Conservation (phyloP, 2,329 filamentous ascomycete genomes). For the Colletotrichum karsti region DNA sequence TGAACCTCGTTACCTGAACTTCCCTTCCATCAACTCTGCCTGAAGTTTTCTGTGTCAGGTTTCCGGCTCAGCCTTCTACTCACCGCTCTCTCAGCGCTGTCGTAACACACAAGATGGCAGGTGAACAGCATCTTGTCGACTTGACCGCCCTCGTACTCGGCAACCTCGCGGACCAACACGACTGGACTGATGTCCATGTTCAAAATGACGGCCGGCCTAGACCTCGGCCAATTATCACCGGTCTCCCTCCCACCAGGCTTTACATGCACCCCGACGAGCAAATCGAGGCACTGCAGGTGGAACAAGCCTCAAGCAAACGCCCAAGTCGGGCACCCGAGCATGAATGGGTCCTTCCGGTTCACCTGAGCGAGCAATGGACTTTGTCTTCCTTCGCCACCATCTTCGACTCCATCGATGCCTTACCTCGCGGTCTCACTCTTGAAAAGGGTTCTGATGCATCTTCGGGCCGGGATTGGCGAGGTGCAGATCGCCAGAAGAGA, state of each 20-base stretch:
- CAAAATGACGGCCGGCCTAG: conserved; percentile 52
- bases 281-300: conserved; percentile 73
- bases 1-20: not conserved
- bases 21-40: not conserved
- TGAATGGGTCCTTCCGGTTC: conserved; percentile 82
- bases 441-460: not conserved
- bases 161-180: conserved; percentile 79
- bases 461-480: conserved; percentile 51
- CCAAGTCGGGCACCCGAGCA: conserved; percentile 62
- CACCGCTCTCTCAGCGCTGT: not conserved
- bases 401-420: conserved; percentile 68
- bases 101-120: not conserved
- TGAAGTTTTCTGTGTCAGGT: too few species aligned
- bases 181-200: conserved; percentile 71
- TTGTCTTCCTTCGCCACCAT: conserved; percentile 71
- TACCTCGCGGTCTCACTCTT: conserved; percentile 39
- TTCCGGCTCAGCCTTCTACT: not conserved
- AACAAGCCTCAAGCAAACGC: conserved; percentile 55
- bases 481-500: conserved; percentile 66
- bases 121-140: conserved; percentile 10
- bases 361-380: conserved; percentile 78
- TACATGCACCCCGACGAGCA: conserved; percentile 88
- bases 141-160: conserved; percentile 63
- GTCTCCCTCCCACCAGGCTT: conserved; percentile 75
- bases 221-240: conserved; percentile 73